Evolutionary conservation across 345 rosid species (phyloP), one percentile per base, ranked within the genome.

Genomic region (Gossypium raimondii): DNA sequence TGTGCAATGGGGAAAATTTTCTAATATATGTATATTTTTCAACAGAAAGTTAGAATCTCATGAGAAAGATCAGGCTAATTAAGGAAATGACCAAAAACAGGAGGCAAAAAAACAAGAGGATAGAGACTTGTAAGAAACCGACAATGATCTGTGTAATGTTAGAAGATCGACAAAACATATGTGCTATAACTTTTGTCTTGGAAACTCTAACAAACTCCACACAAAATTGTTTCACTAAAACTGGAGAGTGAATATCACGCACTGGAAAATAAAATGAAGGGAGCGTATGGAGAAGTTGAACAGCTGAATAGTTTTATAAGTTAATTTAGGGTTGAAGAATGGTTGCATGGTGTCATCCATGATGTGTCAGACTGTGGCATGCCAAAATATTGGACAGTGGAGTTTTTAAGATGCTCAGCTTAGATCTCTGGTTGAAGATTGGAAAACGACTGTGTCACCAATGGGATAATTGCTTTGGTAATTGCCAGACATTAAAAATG

Each of bases 401-500:
- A 4, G 11, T 11, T 18, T 64, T 14, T 9, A 10, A 48, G 50
- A 69, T 29, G 77, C 79, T n/a, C 22, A 34, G 41, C 41, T 1
- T 1, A 6, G 62, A 17, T 55, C 45, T 43, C 7, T 16, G 11
- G 48, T 44, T 67, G 13, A 22, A 51, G 75, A 65, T 75, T 29
- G 73, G 82, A 50, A 57, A 67, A 52, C 7, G 80, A 74, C 76
- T 12, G 50, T 1, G 41, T 2, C 18, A 34, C 81, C 79, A 76
- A 76, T 50, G 17, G 53, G 12, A 29, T 59, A 70, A 11, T 24
- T 7, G 69, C 68, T 57, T 47, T 20, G 17, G 20, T 16, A 29
- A 62, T 44, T 11, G 22, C 60, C 17, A 8, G 16, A 44, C 51
- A 38, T 27, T 7, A n/a, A 25, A 14, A 65, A 34, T 4, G 38